Conservation (phyloP, 768 basidiomycete genomes). For the Naganishia kalamii region DNA sequence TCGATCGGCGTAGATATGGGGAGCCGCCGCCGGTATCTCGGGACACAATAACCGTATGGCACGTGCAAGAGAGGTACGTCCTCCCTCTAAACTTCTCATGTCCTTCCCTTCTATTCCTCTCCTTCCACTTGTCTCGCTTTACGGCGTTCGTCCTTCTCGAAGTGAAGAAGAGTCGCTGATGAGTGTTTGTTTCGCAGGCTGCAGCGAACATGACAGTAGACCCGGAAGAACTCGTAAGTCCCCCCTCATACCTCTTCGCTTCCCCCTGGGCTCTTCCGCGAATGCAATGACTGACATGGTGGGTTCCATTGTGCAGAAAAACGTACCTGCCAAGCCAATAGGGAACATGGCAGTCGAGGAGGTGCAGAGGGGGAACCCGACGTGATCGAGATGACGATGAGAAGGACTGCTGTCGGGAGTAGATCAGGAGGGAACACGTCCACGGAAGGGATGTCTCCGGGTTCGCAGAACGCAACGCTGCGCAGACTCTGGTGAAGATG, state of each 20-base stretch:
- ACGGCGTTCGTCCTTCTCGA: no score
- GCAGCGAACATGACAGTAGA: constrained; percentile 4
- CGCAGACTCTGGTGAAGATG: no score
- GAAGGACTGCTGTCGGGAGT: no score
- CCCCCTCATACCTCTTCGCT: not conserved
- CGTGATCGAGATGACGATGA: not conserved
- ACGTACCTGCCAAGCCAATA: not conserved
- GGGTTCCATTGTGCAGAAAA: not conserved
- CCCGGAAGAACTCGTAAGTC: constrained; percentile 3
- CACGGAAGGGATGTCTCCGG: no score
- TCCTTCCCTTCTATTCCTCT: not conserved
- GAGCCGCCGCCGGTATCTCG: constrained; percentile 4
- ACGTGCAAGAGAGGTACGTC: constrained; percentile 5
- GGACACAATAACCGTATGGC: constrained; percentile 5
- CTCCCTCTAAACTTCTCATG: not conserved
- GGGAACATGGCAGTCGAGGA: not conserved
- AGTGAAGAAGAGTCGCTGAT: no score
- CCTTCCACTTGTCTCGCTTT: no score
- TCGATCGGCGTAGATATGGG: constrained; percentile 3
- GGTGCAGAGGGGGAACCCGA: constrained; percentile 6
- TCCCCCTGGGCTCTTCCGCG: not conserved
- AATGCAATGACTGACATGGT: no score
- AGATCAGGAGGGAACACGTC: no score
- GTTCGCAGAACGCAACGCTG: no score
- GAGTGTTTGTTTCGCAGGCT: not conserved